phyloP scores from a whole-genome alignment of 1,139 yeast genomes.

The Hyphopichia burtonii region DNA sequence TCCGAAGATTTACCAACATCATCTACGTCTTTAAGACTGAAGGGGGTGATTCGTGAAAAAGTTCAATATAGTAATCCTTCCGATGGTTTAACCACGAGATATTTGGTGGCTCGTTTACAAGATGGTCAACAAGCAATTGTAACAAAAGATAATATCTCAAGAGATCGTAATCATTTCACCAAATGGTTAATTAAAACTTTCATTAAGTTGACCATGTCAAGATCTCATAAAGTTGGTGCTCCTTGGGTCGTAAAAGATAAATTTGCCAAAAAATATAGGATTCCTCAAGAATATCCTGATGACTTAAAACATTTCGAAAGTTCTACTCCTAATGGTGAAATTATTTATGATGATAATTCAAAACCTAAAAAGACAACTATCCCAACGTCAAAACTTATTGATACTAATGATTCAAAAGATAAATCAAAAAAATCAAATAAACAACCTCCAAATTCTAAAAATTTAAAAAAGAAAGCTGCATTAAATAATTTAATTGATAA shows the following conservation, averaged over 20 bases:
- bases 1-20: conserved; percentile 3
- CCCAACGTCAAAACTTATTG: not conserved
- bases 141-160: conserved; percentile 67
- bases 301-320: conserved; percentile 44
- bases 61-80: conserved; percentile 57
- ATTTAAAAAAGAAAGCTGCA: conserved; percentile 7
- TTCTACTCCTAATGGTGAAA: conserved; percentile 41
- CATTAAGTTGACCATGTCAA: conserved; percentile 76
- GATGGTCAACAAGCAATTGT: conserved; percentile 63
- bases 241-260: conserved; percentile 94
- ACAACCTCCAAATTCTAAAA: conserved; percentile 6
- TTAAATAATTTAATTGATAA: conserved; percentile 5
- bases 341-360: conserved; percentile 15
- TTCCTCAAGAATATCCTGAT: conserved; percentile 57
- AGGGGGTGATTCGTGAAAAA: conserved; percentile 45
- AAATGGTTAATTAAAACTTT: conserved; percentile 89
- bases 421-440: conserved; percentile 7
- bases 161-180: conserved; percentile 87
- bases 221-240: conserved; percentile 85
- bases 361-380: conserved; percentile 8
- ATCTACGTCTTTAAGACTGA: conserved; percentile 23
- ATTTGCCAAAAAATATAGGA: conserved; percentile 61
- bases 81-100: conserved; percentile 55
- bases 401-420: conserved; percentile 4
- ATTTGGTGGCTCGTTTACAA: conserved; percentile 58